Evolutionary conservation across 176 grass and related monocot species (phyloP).

Genomic region (Carex parvula): DNA sequence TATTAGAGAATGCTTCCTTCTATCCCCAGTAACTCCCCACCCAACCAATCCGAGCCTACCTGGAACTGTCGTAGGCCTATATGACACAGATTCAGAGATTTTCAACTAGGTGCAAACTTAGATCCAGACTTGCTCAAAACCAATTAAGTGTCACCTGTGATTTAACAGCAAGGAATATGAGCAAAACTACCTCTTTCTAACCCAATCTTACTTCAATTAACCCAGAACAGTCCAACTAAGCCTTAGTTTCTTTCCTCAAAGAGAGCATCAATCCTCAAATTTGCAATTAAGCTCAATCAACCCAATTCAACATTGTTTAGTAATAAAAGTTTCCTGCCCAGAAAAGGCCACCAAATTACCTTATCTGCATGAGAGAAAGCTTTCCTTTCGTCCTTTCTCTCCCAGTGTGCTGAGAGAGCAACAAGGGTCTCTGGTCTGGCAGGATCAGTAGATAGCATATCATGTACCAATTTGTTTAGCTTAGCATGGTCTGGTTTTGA

Average conservation of each 20-base stretch:
- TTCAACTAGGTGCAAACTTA: not conserved
- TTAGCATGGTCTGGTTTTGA: conserved; percentile 68
- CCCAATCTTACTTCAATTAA: not conserved
- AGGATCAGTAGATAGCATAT: conserved; percentile 85
- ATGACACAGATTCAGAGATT: not conserved
- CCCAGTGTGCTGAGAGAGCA: conserved; percentile 87
- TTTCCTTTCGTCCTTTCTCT: conserved; percentile 81
- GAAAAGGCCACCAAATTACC: conserved; percentile 32
- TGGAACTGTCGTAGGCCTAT: not conserved
- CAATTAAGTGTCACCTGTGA: not conserved
- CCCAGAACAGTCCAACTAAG: conserved; percentile 1
- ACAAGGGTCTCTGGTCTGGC: conserved; percentile 87
- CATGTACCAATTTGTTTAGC: conserved; percentile 94
- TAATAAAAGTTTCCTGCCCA: conserved; percentile 13
- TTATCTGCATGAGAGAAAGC: conserved; percentile 90
- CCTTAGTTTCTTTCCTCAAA: not conserved
- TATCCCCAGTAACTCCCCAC: not conserved
- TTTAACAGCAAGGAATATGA: not conserved
- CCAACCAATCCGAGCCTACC: not conserved
- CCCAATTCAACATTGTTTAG: conserved; percentile 25
- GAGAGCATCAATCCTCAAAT: not conserved
- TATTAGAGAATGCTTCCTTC: not conserved
- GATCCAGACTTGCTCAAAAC: not conserved
- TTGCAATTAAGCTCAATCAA: not conserved
- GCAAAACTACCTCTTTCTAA: not conserved